Evolutionary conservation across 176 grass and related monocot genomes (phyloP), one percentile per base, ranked within the genome.

Genomic region (Ananas comosus): DNA sequence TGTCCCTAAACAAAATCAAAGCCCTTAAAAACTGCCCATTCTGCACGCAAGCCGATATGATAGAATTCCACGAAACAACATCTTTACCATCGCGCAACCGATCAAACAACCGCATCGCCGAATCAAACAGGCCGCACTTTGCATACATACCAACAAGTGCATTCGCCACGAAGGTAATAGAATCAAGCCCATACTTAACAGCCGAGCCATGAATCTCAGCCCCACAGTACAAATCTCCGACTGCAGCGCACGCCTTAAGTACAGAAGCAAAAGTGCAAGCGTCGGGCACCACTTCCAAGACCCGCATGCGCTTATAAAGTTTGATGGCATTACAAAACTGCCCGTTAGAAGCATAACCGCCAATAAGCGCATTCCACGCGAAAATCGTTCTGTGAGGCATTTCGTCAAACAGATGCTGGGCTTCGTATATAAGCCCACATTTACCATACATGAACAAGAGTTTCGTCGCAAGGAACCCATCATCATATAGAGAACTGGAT

Each of bases 351-450:
- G 87, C 78, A 74, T 85, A 92, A 11, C 88, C 83, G 9, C 92
- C 92, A 11, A 92, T 72, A 67, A 96, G 92, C n/a, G 86, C 92
- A 65, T 91, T 96, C 92, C 92, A 96, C 51, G 88, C 67, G 78
- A 96, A 96, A 13, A 96, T 79, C 6, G 88, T 89, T 64, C 81
- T 85, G 1, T 23, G 68, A 27, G 86, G 71, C 88, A 96, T 83
- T 79, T 79, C 86, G 48, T 91, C 83, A 42, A 92, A 92, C 81
- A 96, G 51, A 12, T 76, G 70, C 56, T 83, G 83, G 16, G 88
- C 88, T 51, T 84, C 78, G 5, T 11, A 33, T 13, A 89, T 61
- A 12, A 53, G 75, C 19, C 78, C 88, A 70, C 88, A 91, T 71
- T 86, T 86, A 16, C 92, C 88, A 70, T 91, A 96, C 88, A 96